Evolutionary conservation across 2,329 filamentous ascomycete genomes (phyloP), one percentile per base, ranked within the genome.

Genomic region (Hypoxylon sp.): DNA sequence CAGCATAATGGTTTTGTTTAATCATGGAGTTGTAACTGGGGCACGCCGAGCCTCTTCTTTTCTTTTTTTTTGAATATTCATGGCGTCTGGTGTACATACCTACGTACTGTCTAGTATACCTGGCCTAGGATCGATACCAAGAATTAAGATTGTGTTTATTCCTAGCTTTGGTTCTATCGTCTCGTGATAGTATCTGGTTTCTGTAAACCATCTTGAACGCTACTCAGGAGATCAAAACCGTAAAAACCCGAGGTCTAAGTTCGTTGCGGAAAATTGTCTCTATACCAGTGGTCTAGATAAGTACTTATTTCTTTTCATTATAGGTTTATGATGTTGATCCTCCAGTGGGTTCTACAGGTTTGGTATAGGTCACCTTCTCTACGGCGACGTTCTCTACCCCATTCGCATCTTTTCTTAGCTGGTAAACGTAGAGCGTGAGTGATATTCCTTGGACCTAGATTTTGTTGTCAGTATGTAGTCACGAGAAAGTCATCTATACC

Each of bases 341-440:
- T 19, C 79, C 80, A 51, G 82, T 80, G 32, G 87, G 84, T 70
- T 88, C 85, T 58, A 89, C 87, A 39, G 89, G 89, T 81, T 93
- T 94, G 72, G 91, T 91, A 77, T 91, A 94, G 52, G 91, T 93
- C 65, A 94, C 91, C 81, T 94, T 94, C 77, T 94, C 91, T 43
- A 94, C 91, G 15, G 89, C 90, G 47, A 94, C 91, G 62, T 89
- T 93, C 78, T 94, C 91, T 34, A 86, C 86, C 15, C 91, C 91
- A 69, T 91, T 89, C 59, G 86, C 88, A 71, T 93, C 91, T 75
- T 90, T 93, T 76, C 89, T 87, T 73, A 94, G 79, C 77, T 94
- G 91, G 76, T 98, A 98, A 55, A 98, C 94, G 77, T 98, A 98
- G 51, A 98, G 84, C 62, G 96, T 96, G 69, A 98, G 85, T 15